phyloP scores from a whole-genome alignment of 2,329 filamentous ascomycete genomes.

The Diaporthe aspalathi region DNA sequence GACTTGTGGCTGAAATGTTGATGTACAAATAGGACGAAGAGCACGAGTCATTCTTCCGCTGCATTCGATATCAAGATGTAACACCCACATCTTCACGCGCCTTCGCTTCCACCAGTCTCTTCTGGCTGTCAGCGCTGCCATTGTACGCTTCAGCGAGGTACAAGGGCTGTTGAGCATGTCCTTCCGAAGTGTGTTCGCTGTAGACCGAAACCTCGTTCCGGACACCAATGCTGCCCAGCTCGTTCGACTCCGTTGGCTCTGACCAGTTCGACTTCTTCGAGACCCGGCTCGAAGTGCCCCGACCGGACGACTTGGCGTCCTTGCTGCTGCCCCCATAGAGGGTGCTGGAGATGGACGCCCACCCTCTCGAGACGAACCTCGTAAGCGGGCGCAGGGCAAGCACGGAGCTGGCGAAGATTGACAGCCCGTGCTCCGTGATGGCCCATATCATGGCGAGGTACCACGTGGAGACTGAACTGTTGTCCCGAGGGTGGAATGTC shows the following conservation, averaged over 20 bases:
- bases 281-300: neutral
- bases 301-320: constrained; percentile 6
- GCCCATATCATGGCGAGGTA: constrained; percentile 35
- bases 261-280: constrained; percentile 32
- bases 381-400: constrained; percentile 36
- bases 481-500: constrained; percentile 10
- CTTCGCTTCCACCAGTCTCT: constrained; percentile 18
- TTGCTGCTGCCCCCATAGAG: constrained; percentile 4
- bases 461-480: constrained; percentile 15
- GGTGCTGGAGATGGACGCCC: constrained; percentile 12
- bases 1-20: neutral
- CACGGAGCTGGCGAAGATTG: constrained; percentile 35
- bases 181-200: constrained; percentile 19
- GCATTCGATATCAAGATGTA: neutral
- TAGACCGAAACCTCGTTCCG: constrained; percentile 26
- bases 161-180: neutral
- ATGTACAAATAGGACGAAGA: neutral
- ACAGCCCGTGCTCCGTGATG: constrained; percentile 35
- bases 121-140: constrained; percentile 31
- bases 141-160: constrained; percentile 34
- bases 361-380: constrained; percentile 15
- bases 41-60: neutral
- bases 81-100: neutral
- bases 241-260: constrained; percentile 4
- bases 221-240: constrained; percentile 33